Base-by-base conservation (phyloP, 1,284 basidiomycete species). In the Sporisorium exsertum region DNA sequence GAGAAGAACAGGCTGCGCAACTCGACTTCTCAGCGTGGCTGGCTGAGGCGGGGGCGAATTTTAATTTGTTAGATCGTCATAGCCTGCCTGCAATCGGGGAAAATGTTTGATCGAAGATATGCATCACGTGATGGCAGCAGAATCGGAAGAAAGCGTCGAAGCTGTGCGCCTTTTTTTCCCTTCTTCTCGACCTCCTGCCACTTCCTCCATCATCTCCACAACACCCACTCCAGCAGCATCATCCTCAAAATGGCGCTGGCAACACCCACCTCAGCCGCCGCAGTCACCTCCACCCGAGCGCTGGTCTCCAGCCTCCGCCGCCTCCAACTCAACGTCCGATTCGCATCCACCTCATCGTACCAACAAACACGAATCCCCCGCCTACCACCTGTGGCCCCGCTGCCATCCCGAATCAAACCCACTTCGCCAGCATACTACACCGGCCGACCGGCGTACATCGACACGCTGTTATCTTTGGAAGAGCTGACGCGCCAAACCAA, bases 401-500 rank as follows among this genome's bases (percentile, higher is more conserved):
- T 76, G 5, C 65, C 73, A 0, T 43, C 58, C 7, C 86, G 85
- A 5, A 53, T 77, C 46, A 86, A 86, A 64, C 88, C 88, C 1
- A 62, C 78, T 3, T 92, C 93, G 1, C 89, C 92, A 18, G 90
- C 90, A 55, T 95, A 94, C 87, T 97, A 93, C 87, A 94, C 94
- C n/a, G 92, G 91, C n/a, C 90, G 91, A 50, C 88, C 92, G 0
- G 87, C 88, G 35, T 94, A 91, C 87, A 91, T 91, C 84, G 92
- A 94, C 86, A 89, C 91, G 63, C 86, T 95, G 45, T 87, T 88
- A 29, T 87, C 89, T 50, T 89, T 96, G 20, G 91, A 94, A 81
- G 87, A 87, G 22, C 91, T 92, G 45, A 88, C 93, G 20, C 86
- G 88, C 33, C 86, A 89, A 47, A 88, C 91, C 3, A 90, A 91